Evolutionary conservation across 169 alveolate species (phyloP).

Genomic region (Plasmodium cynomolgi): DNA sequence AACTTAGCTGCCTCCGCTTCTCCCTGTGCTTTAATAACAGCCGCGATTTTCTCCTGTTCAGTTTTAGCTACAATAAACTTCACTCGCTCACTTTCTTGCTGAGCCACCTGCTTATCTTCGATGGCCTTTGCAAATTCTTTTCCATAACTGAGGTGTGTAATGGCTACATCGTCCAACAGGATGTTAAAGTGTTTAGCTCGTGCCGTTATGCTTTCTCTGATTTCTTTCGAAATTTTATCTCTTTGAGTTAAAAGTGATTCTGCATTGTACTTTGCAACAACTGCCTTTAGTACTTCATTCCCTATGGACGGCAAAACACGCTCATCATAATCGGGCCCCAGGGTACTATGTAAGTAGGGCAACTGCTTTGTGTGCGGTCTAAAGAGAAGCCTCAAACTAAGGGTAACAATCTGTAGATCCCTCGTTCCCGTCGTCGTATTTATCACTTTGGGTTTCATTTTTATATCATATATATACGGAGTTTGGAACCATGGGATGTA

Average conservation of each 20-base stretch:
- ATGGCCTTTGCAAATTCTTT: conserved; percentile 97
- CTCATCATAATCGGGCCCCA: conserved; percentile 98
- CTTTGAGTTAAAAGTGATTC: conserved; percentile 96
- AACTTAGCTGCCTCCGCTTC: conserved; percentile 98
- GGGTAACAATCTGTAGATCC: conserved; percentile 95
- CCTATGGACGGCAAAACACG: conserved; percentile 98
- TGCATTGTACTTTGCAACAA: conserved; percentile 97
- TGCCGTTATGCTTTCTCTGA: conserved; percentile 92
- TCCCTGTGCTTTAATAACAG: conserved; percentile 97
- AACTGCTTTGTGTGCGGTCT: conserved; percentile 92
- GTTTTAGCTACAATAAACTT: conserved; percentile 96
- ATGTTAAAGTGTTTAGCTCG: conserved; percentile 96
- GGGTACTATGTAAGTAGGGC: conserved; percentile 93
- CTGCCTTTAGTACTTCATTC: conserved; percentile 97
- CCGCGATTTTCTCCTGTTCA: conserved; percentile 96
- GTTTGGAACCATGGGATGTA: conserved; percentile 93
- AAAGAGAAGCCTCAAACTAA: conserved; percentile 93
- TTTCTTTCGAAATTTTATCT: conserved; percentile 94
- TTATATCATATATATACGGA: conserved; percentile 92
- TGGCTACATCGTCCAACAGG: conserved; percentile 96
- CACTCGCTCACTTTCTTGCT: conserved; percentile 97
- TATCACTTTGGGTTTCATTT: conserved; percentile 93
- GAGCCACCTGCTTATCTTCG: conserved; percentile 98
- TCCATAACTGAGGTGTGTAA: conserved; percentile 96
- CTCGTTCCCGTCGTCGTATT: conserved; percentile 94